These are phyloP conservation scores for Exophiala calicioides DNA, from an alignment of 2,329 filamentous ascomycete genomes.

Conservation along the genomic window DNA sequence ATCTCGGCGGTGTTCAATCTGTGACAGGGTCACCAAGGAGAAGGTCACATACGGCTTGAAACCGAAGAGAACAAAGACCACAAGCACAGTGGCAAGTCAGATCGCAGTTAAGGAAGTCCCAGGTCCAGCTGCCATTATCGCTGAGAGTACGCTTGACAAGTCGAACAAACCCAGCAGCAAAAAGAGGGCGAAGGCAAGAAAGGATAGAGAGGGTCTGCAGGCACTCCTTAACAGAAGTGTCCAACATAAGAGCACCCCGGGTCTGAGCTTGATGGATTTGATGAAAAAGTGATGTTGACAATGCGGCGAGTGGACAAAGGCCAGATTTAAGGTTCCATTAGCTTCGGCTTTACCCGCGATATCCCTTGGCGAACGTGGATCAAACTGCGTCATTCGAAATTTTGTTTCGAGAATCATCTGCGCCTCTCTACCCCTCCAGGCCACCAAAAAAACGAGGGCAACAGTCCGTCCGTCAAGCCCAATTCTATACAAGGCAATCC, in stretches of 20 bases:
- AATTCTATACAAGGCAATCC: not conserved
- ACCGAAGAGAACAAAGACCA: not conserved
- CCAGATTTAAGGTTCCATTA: slow-evolving; percentile 15
- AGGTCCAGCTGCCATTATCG: not conserved
- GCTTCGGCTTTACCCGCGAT: slow-evolving; percentile 9
- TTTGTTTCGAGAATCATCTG: slow-evolving; percentile 21
- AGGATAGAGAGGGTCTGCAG: slow-evolving; percentile 53
- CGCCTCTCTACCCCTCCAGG: too few species aligned
- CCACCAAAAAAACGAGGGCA: too few species aligned
- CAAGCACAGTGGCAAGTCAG: not conserved
- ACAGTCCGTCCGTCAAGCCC: not conserved
- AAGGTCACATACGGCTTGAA: not conserved
- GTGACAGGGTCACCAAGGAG: slow-evolving; percentile 15
- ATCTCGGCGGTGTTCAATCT: slow-evolving; percentile 16
- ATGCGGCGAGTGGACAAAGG: not conserved
- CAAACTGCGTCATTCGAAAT: slow-evolving; percentile 25
- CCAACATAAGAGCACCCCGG: slow-evolving; percentile 9
- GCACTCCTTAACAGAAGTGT: slow-evolving; percentile 47
- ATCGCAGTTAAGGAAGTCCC: not conserved
- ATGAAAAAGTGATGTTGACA: slow-evolving; percentile 25
- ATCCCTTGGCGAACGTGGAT: slow-evolving; percentile 21
- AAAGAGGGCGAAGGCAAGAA: slow-evolving; percentile 57
- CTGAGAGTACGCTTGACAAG: not conserved
- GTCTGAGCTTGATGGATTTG: slow-evolving; percentile 30
- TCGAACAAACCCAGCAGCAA: slow-evolving; percentile 48